These are phyloP conservation scores for Mycogone perniciosa DNA, from an alignment of 2,329 filamentous ascomycete genomes.

Conservation along the genomic window DNA sequence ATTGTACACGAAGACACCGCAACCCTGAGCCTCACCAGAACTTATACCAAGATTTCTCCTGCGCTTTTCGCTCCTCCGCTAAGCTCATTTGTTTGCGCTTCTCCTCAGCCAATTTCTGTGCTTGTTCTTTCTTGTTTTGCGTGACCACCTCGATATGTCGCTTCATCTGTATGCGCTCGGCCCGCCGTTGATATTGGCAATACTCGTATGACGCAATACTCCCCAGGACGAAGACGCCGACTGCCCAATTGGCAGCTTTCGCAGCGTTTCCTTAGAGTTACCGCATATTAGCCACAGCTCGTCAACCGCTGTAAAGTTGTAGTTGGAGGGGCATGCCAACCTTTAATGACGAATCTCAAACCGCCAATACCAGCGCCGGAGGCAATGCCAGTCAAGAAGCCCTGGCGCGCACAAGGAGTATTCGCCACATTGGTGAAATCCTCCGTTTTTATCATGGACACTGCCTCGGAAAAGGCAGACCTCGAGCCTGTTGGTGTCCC, in stretches of 20 bases:
- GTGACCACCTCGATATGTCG: constrained; percentile 64
- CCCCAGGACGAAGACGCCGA: constrained; percentile 64
- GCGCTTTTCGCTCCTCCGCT: constrained; percentile 28
- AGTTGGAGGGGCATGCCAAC: constrained; percentile 41
- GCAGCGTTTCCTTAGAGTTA: constrained; percentile 24
- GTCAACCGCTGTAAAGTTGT: not conserved
- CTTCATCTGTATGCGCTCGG: constrained; percentile 78
- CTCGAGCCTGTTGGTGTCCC: constrained; percentile 13
- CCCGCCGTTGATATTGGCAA: constrained; percentile 66
- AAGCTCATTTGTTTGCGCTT: constrained; percentile 26
- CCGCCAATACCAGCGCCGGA: constrained; percentile 71
- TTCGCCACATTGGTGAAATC: constrained; percentile 70
- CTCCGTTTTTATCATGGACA: constrained; percentile 59
- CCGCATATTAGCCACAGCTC: not conserved
- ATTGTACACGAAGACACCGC: constrained; percentile 12
- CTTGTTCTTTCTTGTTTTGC: constrained; percentile 46
- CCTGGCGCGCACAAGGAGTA: constrained; percentile 77
- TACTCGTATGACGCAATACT: constrained; percentile 75
- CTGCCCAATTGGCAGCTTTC: constrained; percentile 75
- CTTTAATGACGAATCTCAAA: constrained; percentile 65
- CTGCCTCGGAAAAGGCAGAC: constrained; percentile 47
- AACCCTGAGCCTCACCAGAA: constrained; percentile 40
- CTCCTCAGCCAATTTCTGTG: constrained; percentile 40
- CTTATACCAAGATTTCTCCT: constrained; percentile 47
- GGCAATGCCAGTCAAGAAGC: constrained; percentile 76